Base-by-base conservation (phyloP, 2,329 filamentous ascomycete species). In the Xylariales sp. region DNA sequence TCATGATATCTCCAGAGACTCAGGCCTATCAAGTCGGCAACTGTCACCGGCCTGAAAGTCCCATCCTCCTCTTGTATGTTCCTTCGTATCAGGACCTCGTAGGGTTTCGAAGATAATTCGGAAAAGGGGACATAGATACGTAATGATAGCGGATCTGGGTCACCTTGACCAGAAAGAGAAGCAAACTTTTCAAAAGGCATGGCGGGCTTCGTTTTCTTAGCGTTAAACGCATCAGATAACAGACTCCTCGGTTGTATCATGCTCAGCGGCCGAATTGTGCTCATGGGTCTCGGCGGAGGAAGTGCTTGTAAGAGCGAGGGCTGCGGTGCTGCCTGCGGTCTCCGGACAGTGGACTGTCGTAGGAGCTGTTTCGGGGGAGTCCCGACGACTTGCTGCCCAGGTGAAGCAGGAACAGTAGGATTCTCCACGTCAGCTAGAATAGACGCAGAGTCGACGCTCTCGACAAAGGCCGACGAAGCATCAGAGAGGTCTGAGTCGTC, bases 21-120 rank as follows among this genome's bases (percentile, higher is more conserved):
- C 46, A 91, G 73, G 0, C 87, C 88, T 49, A 94, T 89, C n/a
- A 89, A 74, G 53, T 94, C 87, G 1, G 82, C 79, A 11, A 93
- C 86, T 0, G 80, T 84, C 15, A 88, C 84, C 3, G 76, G 71
- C 16, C 79, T 69, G 47, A 82, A 75, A 5, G 66, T 67, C 24
- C 74, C 72, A 43, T 84, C 77, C 16, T 82, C 82, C 44, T 84
- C 78, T 50, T 87, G 82, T 12, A 86, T 76, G 27, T 76, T 78
- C 35, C 82, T 78, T 18, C 82, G 73, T 35, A 91, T 82, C 12
- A 86, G 74, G 3, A 91, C 79, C 55, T 90, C 84, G 34, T 82
- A 78, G 0, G 84, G 78, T 50, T 80, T 80, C 12, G 73, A 74
- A 0, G 82, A 71, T 18, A 76, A 76, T 10, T 74, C 72, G 12